Evolutionary conservation across 257 asterid genomes (phyloP).

Genomic region (Fraxinus americana): DNA sequence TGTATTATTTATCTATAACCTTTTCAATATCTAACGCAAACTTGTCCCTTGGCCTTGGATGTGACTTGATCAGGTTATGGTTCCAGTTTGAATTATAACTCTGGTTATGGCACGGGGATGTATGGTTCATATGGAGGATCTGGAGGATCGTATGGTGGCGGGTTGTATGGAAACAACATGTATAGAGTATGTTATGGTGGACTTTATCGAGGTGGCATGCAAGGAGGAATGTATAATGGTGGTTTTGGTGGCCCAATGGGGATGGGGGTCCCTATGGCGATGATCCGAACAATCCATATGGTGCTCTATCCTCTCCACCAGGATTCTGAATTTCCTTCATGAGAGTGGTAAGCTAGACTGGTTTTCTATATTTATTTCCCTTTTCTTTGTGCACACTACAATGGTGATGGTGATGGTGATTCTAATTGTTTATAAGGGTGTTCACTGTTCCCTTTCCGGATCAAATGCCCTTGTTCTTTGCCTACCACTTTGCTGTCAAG

Average conservation of each 20-base stretch:
- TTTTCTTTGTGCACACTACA: not conserved
- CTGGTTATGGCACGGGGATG: conserved; percentile 66
- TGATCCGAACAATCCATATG: conserved; percentile 86
- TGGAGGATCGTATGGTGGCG: no score
- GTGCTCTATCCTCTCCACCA: conserved; percentile 88
- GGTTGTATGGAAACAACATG: no score
- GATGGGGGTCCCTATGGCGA: no score
- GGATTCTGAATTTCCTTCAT: conserved; percentile 83
- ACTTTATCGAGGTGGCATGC: no score
- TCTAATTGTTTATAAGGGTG: no score
- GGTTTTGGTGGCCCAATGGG: no score
- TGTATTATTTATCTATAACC: conserved; percentile 9
- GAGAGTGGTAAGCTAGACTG: conserved; percentile 74
- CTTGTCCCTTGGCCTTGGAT: conserved; percentile 19
- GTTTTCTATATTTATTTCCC: not conserved
- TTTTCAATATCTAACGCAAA: conserved; percentile 24
- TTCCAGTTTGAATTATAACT: conserved; percentile 55
- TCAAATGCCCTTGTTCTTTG: no score
- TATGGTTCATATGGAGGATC: no score
- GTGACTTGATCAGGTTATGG: conserved; percentile 50
- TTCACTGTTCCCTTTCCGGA: no score
- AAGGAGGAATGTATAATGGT: no score
- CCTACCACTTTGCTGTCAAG: not conserved
- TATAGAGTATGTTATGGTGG: no score
- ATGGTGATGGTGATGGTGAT: no score